Percentiles rank a stretch among this genome's conserved stretches.
Evolutionary conservation across 148 eudicot species (phyloP).

Genomic region (Amaranthus hypochondriacus): DNA sequence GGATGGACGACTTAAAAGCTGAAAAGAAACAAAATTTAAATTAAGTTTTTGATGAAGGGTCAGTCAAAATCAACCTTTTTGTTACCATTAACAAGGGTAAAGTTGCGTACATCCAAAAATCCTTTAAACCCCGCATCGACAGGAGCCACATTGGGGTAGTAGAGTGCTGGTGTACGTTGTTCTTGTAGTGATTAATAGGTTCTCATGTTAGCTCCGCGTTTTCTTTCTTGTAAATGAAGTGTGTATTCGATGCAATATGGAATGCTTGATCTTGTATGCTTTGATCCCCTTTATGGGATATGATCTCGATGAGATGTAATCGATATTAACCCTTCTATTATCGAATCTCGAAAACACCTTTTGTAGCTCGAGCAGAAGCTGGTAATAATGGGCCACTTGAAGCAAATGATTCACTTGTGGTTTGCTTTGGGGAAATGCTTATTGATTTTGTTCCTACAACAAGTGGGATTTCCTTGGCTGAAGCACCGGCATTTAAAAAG

Average conservation of each 20-base stretch:
- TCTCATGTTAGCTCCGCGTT: not conserved
- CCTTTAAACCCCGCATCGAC: no score
- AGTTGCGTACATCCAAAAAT: no score
- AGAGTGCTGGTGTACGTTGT: no score
- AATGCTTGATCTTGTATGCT: not conserved
- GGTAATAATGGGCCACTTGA: conserved; percentile 47
- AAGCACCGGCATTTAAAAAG: conserved; percentile 95
- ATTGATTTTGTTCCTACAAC: conserved; percentile 94
- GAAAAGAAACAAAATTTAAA: not conserved
- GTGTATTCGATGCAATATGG: not conserved
- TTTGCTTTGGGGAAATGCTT: conserved; percentile 98
- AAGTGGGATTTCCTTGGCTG: conserved; percentile 81
- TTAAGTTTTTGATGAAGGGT: no score
- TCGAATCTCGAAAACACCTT: conserved; percentile 2
- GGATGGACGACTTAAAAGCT: not conserved
- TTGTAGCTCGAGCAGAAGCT: conserved; percentile 46
- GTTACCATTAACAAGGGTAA: no score
- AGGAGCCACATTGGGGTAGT: no score
- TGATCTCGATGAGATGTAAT: not conserved
- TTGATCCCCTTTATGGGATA: not conserved
- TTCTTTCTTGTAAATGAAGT: not conserved
- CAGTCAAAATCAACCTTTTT: no score
- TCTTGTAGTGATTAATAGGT: not conserved
- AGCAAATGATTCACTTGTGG: conserved; percentile 63
- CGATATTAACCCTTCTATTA: conserved; percentile 1